Conservation (phyloP, 768 basidiomycete species). For the button mushroom (Agaricus bisporus) region DNA sequence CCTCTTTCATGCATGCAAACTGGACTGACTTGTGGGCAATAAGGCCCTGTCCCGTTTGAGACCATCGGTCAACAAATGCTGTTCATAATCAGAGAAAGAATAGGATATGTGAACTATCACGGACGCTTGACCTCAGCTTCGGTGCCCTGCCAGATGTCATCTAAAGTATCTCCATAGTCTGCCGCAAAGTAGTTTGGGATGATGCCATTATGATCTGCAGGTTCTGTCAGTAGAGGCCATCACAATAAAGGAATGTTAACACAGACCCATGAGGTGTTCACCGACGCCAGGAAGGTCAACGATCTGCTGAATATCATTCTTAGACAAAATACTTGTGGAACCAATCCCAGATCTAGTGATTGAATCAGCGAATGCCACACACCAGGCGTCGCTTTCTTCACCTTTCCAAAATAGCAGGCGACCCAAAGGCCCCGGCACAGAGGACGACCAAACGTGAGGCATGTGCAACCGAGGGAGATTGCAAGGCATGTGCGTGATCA, state of each 20-base stretch:
- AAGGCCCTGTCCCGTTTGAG: conserved; percentile 34
- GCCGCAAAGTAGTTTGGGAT: conserved; percentile 35
- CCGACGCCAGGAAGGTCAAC: conserved; percentile 75
- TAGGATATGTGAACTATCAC: conserved; percentile 7
- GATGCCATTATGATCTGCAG: conserved; percentile 34
- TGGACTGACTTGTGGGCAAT: conserved; percentile 47
- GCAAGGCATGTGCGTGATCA: conserved; percentile 17
- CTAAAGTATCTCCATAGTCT: conserved; percentile 43
- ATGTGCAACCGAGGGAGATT: conserved; percentile 19
- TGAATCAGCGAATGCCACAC: background rate
- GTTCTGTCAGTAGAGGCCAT: background rate
- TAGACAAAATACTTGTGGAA: conserved; percentile 25
- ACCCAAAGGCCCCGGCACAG: conserved; percentile 49
- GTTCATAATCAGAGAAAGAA: background rate
- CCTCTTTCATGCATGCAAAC: too few relatives aligned
- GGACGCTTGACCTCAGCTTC: conserved; percentile 34
- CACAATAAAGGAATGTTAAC: background rate
- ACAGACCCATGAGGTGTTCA: conserved; percentile 52
- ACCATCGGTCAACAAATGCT: conserved; percentile 23
- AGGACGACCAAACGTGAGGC: conserved; percentile 44
- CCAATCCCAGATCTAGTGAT: conserved; percentile 47
- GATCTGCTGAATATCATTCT: conserved; percentile 39
- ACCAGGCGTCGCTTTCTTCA: background rate
- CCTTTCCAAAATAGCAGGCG: conserved; percentile 49
- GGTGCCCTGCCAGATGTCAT: conserved; percentile 35